These are phyloP conservation scores for Pythium aquatile DNA, from an alignment of 352 stramenopile species.

Conservation along the genomic window DNA sequence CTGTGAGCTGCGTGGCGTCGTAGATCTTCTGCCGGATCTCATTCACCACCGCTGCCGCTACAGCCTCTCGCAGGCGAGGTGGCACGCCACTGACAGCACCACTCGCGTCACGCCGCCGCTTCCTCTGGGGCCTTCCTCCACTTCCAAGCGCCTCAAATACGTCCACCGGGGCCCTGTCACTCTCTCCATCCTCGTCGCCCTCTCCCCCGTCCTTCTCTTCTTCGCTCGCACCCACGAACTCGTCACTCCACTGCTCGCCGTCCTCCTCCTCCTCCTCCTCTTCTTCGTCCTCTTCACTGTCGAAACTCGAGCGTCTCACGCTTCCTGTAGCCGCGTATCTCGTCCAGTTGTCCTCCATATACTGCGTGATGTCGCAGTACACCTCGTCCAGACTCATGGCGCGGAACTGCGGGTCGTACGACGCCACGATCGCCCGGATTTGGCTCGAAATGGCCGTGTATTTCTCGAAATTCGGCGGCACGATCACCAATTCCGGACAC, in stretches of 20 bases:
- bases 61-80: slow-evolving; percentile 25
- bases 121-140: too few species aligned
- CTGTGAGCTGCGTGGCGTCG: slow-evolving; percentile 89
- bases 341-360: slow-evolving; percentile 64
- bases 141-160: not conserved
- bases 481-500: slow-evolving; percentile 92
- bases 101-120: slow-evolving; percentile 11
- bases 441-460: slow-evolving; percentile 81
- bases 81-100: not conserved
- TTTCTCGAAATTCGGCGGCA: slow-evolving; percentile 89
- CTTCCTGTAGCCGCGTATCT: slow-evolving; percentile 30
- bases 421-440: slow-evolving; percentile 82
- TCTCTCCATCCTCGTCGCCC: not conserved
- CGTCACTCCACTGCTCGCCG: not conserved
- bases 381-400: slow-evolving; percentile 94
- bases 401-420: slow-evolving; percentile 93
- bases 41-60: slow-evolving; percentile 63
- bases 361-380: slow-evolving; percentile 93
- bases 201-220: not conserved
- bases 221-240: not conserved
- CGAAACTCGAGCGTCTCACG: not conserved
- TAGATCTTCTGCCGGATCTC: slow-evolving; percentile 87
- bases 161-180: not conserved
- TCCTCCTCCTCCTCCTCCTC: slow-evolving; percentile 7
- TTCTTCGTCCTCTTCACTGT: slow-evolving; percentile 5